Conservation (phyloP, 23 red algal species). For the Gracilaria domingensis region DNA sequence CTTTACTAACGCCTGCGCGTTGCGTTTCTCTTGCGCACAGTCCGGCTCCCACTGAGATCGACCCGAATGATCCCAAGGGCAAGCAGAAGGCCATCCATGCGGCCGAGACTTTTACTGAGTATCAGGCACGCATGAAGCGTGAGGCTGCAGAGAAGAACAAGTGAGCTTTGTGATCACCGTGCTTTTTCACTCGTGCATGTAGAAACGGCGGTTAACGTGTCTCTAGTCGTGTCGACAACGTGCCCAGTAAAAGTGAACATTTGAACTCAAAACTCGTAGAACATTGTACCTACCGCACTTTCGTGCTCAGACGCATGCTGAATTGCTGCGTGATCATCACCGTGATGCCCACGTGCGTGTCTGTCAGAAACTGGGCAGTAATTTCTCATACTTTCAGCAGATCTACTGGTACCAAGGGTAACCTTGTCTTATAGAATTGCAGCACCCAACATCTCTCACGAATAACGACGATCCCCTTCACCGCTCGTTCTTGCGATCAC, state of each 20-base stretch:
- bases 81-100: conserved; percentile 83
- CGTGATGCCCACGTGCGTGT: too few relatives aligned
- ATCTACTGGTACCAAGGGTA: too few relatives aligned
- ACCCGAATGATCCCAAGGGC: conserved; percentile 67
- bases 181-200: background rate
- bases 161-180: background rate
- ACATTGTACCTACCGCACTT: too few relatives aligned
- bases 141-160: conserved; percentile 62
- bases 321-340: too few relatives aligned
- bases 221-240: background rate
- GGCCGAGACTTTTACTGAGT: conserved; percentile 76
- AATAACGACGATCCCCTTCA: too few relatives aligned
- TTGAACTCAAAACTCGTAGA: background rate
- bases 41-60: conserved; percentile 60
- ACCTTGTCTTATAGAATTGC: too few relatives aligned
- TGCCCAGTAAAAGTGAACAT: conserved; percentile 9
- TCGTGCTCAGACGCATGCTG: too few relatives aligned
- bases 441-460: too few relatives aligned
- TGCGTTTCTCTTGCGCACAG: conserved; percentile 8
- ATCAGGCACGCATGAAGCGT: conserved; percentile 63
- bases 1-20: background rate
- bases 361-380: too few relatives aligned
- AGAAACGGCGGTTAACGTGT: background rate
- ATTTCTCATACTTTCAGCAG: too few relatives aligned
- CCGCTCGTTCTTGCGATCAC: too few relatives aligned